Evolutionary conservation across 441 rosid species (phyloP), one percentile per base, ranked within the genome.

Genomic region (Adansonia gregorii): DNA sequence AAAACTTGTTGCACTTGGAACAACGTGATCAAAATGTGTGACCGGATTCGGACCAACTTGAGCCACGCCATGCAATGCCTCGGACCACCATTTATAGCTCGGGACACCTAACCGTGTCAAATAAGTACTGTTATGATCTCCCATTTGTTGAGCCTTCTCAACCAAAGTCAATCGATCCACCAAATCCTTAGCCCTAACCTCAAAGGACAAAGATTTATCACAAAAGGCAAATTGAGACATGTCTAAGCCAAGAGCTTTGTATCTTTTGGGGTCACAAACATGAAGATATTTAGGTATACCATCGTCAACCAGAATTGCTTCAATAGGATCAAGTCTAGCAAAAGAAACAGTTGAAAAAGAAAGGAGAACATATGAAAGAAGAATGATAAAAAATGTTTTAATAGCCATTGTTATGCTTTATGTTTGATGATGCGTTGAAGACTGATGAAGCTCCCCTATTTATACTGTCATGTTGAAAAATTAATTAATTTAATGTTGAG

Each of bases 71-170:
- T 61, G 66, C 0, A 61, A 2, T 27, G 66, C 66, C 43, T 61
- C 66, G 43, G 66, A 61, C 66, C 66, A 61, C 66, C 66, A 61
- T n/a, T 0, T 61, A 6, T 61, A 61, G 8, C 4, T 1, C 2
- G 66, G 66, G 0, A 61, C 27, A n/a, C 66, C 66, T 11, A 61
- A 5, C 43, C 66, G 27, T 24, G 15, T 14, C 2, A 61, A 4
- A 24, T 3, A 5, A 11, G 43, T 27, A 27, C 17, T 3, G 27
- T 12, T 61, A 8, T 61, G 41, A 11, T 61, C 66, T 12, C 66
- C 66, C 66, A 61, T 24, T 11, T 61, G 66, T 61, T 61, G 66
- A 1, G 66, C 66, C 17, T 61, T 61, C n/a, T 61, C 66, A 0
- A 61, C 0, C 43, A 61, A 27, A 3, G 17, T 61, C 41, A 61